Evolutionary conservation across 208 protist genomes (phyloP), one percentile per base, ranked within the genome.

Genomic region (Angomonas deanei): DNA sequence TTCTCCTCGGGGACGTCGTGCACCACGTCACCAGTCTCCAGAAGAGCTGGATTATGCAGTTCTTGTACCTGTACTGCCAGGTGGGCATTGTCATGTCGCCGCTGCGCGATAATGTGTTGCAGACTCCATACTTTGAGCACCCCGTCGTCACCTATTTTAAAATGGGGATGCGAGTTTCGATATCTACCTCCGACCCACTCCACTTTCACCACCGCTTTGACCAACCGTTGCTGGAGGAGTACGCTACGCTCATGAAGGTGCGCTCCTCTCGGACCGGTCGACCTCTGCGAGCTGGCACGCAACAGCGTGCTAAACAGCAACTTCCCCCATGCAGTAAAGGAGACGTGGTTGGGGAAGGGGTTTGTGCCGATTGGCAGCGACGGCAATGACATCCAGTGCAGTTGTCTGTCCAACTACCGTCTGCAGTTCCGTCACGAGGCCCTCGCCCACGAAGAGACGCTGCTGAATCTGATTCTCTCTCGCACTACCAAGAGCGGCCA

Each of bases 41-140:
- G 56, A 94, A 98, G 55, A 85, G 80, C 59, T 97, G 97, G 62
- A 93, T 97, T 27, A 90, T 99, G 74, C 94, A 99, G 80, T 99
- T 99, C 78, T 84, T 99, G 15, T 97, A 97, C 78, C 97, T 99
- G 78, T 88, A 99, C 42, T 85, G 82, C 55, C 96, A 99, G 64
- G 93, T 99, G 59, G 97, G 97, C 33, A 76, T 99, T 21, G 92
- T 98, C 15, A 86, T 99, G 76, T 98, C 96, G 17, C 98, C 98
- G 21, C 66, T 99, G 52, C 90, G 88, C 62, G 99, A 99, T 78
- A 99, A 99, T 81, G 86, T 84, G 17, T 80, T 99, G 15, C 97
- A 96, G 62, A 84, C 97, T 17, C 70, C 89, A 17, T 99, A 98
- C 74, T 83, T 97, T 58, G 85, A 97, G 50, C 97, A 98, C 68